A percentile compares a stretch with the other conserved stretches of the same genome.
These are phyloP conservation scores for Phytophthora sp. DNA, from an alignment of 352 stramenopile genomes.

Conservation along the genomic window DNA sequence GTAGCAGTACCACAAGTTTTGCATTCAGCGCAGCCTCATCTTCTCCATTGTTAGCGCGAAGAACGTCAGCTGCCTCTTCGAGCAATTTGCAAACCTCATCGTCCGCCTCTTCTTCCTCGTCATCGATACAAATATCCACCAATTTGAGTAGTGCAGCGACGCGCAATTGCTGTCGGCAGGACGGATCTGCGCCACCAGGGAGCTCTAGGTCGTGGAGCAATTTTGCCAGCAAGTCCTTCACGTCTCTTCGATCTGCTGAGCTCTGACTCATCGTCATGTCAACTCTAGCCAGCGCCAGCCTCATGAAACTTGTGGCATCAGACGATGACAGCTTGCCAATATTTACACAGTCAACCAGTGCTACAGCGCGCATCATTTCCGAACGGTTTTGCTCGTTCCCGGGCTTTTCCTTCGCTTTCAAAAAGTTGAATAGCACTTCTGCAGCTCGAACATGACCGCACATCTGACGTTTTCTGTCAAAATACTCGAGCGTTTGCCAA, in stretches of 20 bases:
- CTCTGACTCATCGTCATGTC: constrained; percentile 34
- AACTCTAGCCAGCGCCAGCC: constrained; percentile 50
- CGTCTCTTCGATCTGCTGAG: constrained; percentile 10
- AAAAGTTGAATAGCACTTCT: constrained; percentile 36
- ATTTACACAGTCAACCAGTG: constrained; percentile 46
- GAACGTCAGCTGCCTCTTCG: constrained; percentile 32
- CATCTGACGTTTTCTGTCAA: constrained; percentile 51
- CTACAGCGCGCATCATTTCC: constrained; percentile 44
- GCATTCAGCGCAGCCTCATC: constrained; percentile 2
- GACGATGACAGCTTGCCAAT: constrained; percentile 39
- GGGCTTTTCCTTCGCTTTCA: constrained; percentile 15
- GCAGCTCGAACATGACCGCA: constrained; percentile 52
- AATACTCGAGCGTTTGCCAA: constrained; percentile 51
- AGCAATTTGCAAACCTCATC: constrained; percentile 39
- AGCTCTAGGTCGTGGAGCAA: constrained; percentile 32
- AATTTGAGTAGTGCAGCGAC: constrained; percentile 27
- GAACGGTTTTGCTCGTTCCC: neutral
- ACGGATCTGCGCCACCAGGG: constrained; percentile 30
- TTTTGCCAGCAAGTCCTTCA: constrained; percentile 40
- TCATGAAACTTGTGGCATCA: constrained; percentile 40
- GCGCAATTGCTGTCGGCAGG: constrained; percentile 31
- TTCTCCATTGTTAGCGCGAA: constrained; percentile 27
- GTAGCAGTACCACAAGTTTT: constrained; percentile 31
- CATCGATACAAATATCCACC: constrained; percentile 32
- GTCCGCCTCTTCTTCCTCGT: constrained; percentile 30